A percentile compares a stretch with the other conserved stretches of the same genome.
These are phyloP conservation scores for Leucocoprinus sp. DNA, from an alignment of 768 basidiomycete species.

Conservation along the genomic window DNA sequence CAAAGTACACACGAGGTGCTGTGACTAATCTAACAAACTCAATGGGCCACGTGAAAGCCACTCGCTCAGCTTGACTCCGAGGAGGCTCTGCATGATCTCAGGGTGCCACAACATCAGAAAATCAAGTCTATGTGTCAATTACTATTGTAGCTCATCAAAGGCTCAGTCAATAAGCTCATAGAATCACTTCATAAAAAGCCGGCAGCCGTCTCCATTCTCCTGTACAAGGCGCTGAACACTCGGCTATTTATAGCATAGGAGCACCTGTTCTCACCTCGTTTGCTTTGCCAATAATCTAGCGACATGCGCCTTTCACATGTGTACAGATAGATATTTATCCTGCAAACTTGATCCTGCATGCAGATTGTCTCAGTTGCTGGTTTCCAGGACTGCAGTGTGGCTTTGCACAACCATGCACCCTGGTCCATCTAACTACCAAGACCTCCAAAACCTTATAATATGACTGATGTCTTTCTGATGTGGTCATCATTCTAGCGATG, in stretches of 20 bases:
- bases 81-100: not conserved
- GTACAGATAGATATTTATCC: not conserved
- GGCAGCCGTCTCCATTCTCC: not conserved
- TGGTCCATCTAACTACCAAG: not conserved
- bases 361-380: not conserved
- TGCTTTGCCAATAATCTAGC: not conserved
- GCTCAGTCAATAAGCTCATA: not conserved
- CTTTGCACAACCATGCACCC: not conserved
- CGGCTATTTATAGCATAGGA: conserved; percentile 7
- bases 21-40: not conserved
- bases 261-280: conserved; percentile 8
- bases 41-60: conserved; percentile 4
- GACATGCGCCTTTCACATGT: conserved; percentile 1
- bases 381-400: not conserved
- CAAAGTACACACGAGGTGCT: not conserved
- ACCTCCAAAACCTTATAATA: not conserved
- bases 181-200: not conserved
- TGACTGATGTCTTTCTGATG: not conserved
- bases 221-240: conserved; percentile 1
- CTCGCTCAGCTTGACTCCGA: not conserved
- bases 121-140: not conserved
- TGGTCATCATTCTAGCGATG: not conserved
- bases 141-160: not conserved
- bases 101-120: not conserved
- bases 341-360: not conserved